Evolutionary conservation across 495 filamentous ascomycete genomes (phyloP).

Genomic region (Ramalina intermedia): DNA sequence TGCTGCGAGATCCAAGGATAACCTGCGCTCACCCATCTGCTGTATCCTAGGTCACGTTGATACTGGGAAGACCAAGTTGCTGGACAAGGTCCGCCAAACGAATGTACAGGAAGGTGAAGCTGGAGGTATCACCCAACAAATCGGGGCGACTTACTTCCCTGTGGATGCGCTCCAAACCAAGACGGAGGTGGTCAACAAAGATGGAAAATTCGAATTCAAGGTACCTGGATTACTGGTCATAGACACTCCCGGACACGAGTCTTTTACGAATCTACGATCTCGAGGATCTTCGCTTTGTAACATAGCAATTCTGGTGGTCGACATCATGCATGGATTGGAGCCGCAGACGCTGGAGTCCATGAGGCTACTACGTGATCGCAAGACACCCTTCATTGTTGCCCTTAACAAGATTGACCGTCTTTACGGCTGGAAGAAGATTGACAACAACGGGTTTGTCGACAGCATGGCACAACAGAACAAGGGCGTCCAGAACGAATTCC

Average conservation of each 20-base stretch:
- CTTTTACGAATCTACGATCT: conserved; percentile 94
- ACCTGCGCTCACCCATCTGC: conserved; percentile 95
- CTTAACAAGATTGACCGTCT: conserved; percentile 99
- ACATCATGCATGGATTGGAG: conserved; percentile 99
- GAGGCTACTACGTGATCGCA: conserved; percentile 78
- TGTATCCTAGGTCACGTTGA: conserved; percentile 99
- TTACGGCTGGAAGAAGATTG: conserved; percentile 93
- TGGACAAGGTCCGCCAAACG: conserved; percentile 97
- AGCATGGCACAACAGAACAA: conserved; percentile 82
- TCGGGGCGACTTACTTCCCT: conserved; percentile 99
- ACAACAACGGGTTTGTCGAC: conserved; percentile 96
- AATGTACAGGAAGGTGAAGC: conserved; percentile 99
- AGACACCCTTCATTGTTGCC: conserved; percentile 97
- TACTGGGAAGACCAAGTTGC: conserved; percentile 96
- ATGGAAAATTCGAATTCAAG: conserved; percentile 89
- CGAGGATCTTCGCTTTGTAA: conserved; percentile 96
- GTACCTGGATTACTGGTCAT: conserved; percentile 94
- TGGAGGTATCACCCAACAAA: conserved; percentile 99
- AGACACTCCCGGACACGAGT: conserved; percentile 99
- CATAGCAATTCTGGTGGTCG: conserved; percentile 97
- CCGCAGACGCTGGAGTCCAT: conserved; percentile 97
- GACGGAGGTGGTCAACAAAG: conserved; percentile 82
- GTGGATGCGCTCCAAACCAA: conserved; percentile 85
- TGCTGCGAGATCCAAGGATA: conserved; percentile 80
- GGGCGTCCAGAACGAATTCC: conserved; percentile 89